These are phyloP conservation scores for Xylaria sp. DNA, from an alignment of 495 filamentous ascomycete species.

Conservation along the genomic window DNA sequence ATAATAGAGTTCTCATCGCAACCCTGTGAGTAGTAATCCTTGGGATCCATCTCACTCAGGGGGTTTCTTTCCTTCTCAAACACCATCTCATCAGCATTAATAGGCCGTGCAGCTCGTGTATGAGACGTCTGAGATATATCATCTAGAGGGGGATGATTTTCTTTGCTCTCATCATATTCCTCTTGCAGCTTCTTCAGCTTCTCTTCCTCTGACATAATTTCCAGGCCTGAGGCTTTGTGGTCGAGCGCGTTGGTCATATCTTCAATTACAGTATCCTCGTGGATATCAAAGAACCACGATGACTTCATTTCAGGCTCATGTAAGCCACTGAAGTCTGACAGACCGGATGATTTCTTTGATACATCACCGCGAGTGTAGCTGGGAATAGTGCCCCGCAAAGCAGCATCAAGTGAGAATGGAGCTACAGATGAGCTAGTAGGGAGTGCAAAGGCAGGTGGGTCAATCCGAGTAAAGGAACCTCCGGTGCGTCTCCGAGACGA, in stretches of 20 bases:
- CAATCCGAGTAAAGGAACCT: conserved; percentile 62
- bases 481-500: conserved; percentile 63
- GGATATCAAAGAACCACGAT: conserved; percentile 91
- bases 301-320: conserved; percentile 59
- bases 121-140: conserved; percentile 60
- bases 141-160: conserved; percentile 84
- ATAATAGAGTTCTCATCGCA: conserved; percentile 67
- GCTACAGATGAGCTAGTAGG: conserved; percentile 43
- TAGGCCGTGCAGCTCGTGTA: conserved; percentile 31
- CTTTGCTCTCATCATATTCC: conserved; percentile 73
- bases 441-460: conserved; percentile 59
- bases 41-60: conserved; percentile 71
- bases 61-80: conserved; percentile 66
- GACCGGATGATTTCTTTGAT: conserved; percentile 30
- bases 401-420: conserved; percentile 82
- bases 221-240: conserved; percentile 83
- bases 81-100: conserved; percentile 49
- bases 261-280: conserved; percentile 90
- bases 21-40: conserved; percentile 76
- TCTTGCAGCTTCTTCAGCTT: conserved; percentile 58
- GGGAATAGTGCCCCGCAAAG: conserved; percentile 72
- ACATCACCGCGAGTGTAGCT: conserved; percentile 51
- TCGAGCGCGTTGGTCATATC: conserved; percentile 90
- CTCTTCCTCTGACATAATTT: conserved; percentile 79
- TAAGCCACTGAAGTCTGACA: conserved; percentile 29